These are phyloP conservation scores for Aurinia saxatilis DNA, from an alignment of 345 rosid species.

Conservation along the genomic window DNA sequence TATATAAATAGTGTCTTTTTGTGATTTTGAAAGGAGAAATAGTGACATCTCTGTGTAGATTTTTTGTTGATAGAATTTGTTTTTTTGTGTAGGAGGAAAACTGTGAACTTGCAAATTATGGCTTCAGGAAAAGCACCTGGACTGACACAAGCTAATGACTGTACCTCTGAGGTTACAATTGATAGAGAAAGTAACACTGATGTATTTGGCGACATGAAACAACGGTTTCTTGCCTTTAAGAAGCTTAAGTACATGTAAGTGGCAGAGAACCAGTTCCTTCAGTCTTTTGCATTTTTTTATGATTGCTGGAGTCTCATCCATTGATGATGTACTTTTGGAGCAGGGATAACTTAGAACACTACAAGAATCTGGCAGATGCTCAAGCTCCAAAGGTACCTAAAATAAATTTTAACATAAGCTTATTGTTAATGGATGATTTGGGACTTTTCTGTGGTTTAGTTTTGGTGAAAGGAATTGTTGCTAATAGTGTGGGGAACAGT, in stretches of 20 bases:
- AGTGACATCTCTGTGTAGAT: too few relatives aligned
- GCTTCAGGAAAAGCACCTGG: constrained; percentile 23
- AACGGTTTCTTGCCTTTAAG: constrained; percentile 61
- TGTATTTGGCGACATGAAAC: constrained; percentile 60
- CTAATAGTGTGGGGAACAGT: constrained; percentile 49
- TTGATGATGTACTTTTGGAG: not conserved
- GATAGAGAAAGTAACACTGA: constrained; percentile 29
- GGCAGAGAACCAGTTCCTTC: not conserved
- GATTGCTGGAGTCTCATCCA: not conserved
- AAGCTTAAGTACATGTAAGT: constrained; percentile 66
- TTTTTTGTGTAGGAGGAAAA: constrained; percentile 13
- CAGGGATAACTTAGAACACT: constrained; percentile 76
- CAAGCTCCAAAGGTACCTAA: constrained; percentile 83
- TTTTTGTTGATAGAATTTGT: too few relatives aligned
- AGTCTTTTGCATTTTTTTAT: constrained; percentile 28
- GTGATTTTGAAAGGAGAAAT: not conserved
- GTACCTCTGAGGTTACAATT: not conserved
- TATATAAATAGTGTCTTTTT: not conserved
- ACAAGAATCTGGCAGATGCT: constrained; percentile 50
- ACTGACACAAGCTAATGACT: constrained; percentile 25
- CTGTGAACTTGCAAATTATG: constrained; percentile 21
- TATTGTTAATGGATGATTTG: not conserved
- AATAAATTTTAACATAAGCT: not conserved
- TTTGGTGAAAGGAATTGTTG: constrained; percentile 5
- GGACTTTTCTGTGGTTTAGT: too few relatives aligned